Percentiles rank a stretch among this genome's conserved stretches.
These are phyloP conservation scores for Naganishia sp. DNA, from an alignment of 1,284 basidiomycete genomes.

Conservation along the genomic window DNA sequence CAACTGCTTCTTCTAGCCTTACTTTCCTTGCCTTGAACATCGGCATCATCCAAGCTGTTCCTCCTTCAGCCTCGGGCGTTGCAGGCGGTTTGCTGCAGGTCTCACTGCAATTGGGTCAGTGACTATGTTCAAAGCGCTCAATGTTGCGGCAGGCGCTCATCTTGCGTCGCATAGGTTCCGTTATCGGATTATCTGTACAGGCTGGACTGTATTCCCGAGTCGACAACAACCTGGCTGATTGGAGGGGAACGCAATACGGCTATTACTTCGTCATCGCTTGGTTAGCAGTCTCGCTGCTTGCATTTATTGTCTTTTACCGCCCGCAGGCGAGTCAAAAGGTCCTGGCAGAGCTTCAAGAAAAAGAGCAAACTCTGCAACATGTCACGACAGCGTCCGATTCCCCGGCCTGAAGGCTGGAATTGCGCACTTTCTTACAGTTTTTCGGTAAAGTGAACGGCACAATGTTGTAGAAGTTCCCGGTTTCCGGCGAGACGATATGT, in stretches of 20 bases:
- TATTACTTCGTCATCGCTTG: conserved; percentile 50
- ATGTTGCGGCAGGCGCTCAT: neutral
- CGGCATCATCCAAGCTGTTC: conserved; percentile 44
- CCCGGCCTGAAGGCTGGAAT: no score
- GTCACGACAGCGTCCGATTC: no score
- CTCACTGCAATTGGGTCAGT: conserved; percentile 42
- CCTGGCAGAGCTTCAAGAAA: conserved; percentile 4
- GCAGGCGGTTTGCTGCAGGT: conserved; percentile 50
- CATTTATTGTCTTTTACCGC: conserved; percentile 43
- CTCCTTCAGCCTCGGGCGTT: conserved; percentile 45
- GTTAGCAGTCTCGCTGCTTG: conserved; percentile 42
- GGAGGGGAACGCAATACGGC: conserved; percentile 40
- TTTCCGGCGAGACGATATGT: no score
- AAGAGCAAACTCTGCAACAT: neutral
- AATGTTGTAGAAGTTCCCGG: no score
- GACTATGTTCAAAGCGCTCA: neutral
- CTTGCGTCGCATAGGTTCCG: conserved; percentile 34
- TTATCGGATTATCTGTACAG: conserved; percentile 46
- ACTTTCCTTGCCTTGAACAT: conserved; percentile 37
- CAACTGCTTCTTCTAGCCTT: neutral
- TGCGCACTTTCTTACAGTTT: no score
- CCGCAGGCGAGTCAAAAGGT: conserved; percentile 36
- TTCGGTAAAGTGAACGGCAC: no score
- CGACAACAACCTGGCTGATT: conserved; percentile 42
- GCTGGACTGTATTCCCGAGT: conserved; percentile 48